Evolutionary conservation across 208 protist species (phyloP).

Genomic region (Lotmaria passim): DNA sequence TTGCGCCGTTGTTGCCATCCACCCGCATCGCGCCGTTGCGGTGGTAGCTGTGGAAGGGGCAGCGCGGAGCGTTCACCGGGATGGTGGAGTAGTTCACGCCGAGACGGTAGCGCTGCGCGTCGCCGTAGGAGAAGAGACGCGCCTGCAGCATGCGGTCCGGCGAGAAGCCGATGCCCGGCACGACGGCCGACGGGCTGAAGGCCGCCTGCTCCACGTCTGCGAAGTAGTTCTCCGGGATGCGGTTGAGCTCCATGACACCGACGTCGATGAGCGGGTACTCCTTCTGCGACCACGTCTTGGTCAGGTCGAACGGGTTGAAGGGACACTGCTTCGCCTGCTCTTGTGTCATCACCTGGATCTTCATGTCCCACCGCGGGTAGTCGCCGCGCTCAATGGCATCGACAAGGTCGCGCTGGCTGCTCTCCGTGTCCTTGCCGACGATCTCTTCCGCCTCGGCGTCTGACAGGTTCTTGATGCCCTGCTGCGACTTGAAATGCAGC

Average conservation of each 20-base stretch:
- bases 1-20: slow-evolving; percentile 39
- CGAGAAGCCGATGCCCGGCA: slow-evolving; percentile 81
- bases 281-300: slow-evolving; percentile 78
- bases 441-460: slow-evolving; percentile 72
- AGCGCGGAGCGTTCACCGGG: slow-evolving; percentile 63
- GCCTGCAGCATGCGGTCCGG: slow-evolving; percentile 78
- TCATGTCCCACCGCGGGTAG: slow-evolving; percentile 60
- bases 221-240: slow-evolving; percentile 90
- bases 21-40: slow-evolving; percentile 55
- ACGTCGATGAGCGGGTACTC: slow-evolving; percentile 65
- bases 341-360: slow-evolving; percentile 72
- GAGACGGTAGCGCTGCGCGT: slow-evolving; percentile 80
- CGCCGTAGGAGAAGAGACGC: slow-evolving; percentile 73
- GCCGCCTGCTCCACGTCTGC: slow-evolving; percentile 79
- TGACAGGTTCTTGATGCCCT: slow-evolving; percentile 65
- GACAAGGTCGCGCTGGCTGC: slow-evolving; percentile 72
- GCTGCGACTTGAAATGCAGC: slow-evolving; percentile 76
- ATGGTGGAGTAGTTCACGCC: slow-evolving; percentile 72
- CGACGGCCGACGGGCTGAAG: slow-evolving; percentile 65
- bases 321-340: slow-evolving; percentile 51
- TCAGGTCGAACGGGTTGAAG: slow-evolving; percentile 78
- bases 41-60: slow-evolving; percentile 44
- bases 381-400: slow-evolving; percentile 58
- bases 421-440: slow-evolving; percentile 54
- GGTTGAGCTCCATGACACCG: slow-evolving; percentile 76